A percentile compares a stretch with the other conserved stretches of the same genome.
Conservation (phyloP, 192 early-diverging fungal genomes). For the Endogone sp. region DNA sequence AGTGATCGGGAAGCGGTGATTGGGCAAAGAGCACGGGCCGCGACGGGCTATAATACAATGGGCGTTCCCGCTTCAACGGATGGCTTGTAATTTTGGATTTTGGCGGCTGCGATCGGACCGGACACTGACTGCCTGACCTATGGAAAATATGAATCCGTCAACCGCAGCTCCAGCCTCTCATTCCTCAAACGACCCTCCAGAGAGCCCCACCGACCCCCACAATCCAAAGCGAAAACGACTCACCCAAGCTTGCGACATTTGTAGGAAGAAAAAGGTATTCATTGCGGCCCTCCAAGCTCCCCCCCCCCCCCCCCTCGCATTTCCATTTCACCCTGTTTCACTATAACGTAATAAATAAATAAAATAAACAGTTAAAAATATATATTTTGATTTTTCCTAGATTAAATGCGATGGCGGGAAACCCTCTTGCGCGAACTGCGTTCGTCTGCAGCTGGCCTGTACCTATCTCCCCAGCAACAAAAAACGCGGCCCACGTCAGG, state of each 20-base stretch:
- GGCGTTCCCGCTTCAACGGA: no score
- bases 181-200: background rate
- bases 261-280: constrained; percentile 67
- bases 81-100: no score
- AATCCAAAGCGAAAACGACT: constrained; percentile 55
- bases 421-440: constrained; percentile 79
- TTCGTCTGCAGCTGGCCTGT: constrained; percentile 61
- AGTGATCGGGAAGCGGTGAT: no score
- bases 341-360: background rate
- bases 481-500: constrained; percentile 84
- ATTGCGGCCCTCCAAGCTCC: background rate
- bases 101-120: no score
- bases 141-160: no score
- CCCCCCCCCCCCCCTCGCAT: background rate
- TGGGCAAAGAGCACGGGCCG: no score
- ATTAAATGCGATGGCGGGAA: constrained; percentile 82
- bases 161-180: no score
- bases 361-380: constrained; percentile 1
- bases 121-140: no score
- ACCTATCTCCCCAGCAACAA: constrained; percentile 82
- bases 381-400: constrained; percentile 8
- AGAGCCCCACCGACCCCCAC: background rate
- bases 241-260: constrained; percentile 70
- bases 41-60: no score
- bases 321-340: background rate